Evolutionary conservation across 23 red algal genomes (phyloP).

Genomic region (Porphyridium purpureum): DNA sequence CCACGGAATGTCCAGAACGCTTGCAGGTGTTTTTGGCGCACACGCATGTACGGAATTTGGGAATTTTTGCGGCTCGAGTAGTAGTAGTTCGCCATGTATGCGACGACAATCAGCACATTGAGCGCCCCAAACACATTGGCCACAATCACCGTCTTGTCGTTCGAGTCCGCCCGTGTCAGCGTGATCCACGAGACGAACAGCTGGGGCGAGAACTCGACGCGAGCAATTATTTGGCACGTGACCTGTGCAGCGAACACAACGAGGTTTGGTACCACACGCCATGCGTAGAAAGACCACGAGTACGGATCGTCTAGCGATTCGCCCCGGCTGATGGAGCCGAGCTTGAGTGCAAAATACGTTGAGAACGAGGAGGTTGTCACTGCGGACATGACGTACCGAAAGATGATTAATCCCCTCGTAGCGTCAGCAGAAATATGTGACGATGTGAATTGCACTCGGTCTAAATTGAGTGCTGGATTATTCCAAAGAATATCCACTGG

Average conservation of each 20-base stretch:
- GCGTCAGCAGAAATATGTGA: too few species aligned
- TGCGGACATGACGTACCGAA: conserved; percentile 1
- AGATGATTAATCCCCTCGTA: not conserved
- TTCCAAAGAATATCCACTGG: not conserved
- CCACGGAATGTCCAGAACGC: not conserved
- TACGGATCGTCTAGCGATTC: not conserved
- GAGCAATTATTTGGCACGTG: not conserved
- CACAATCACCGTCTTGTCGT: not conserved
- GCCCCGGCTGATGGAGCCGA: not conserved
- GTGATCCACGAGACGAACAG: not conserved
- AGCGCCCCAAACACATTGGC: not conserved
- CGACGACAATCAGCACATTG: not conserved
- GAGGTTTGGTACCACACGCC: not conserved
- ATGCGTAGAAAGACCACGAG: not conserved
- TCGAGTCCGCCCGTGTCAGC: not conserved
- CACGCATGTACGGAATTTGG: not conserved
- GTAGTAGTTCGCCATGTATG: not conserved
- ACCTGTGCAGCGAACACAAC: not conserved
- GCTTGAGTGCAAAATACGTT: conserved; percentile 1
- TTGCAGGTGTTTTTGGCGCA: not conserved
- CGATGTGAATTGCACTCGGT: not conserved
- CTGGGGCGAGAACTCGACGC: not conserved
- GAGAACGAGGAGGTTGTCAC: not conserved
- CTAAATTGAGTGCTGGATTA: not conserved
- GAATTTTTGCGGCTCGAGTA: not conserved